These are phyloP conservation scores for Sophora flavescens DNA, from an alignment of 306 rosid genomes.

Conservation along the genomic window DNA sequence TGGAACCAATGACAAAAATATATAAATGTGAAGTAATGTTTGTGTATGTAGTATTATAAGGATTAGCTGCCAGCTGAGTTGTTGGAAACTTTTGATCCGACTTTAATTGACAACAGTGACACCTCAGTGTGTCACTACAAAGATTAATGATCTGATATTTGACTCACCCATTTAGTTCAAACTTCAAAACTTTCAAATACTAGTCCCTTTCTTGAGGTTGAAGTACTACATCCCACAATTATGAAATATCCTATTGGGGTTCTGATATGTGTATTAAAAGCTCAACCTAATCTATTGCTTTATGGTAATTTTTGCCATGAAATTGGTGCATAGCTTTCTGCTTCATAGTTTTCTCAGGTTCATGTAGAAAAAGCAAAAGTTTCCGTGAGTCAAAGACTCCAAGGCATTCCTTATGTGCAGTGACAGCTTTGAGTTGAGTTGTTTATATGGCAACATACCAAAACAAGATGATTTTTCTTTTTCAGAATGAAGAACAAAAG, in stretches of 20 bases:
- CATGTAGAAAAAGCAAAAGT: conserved; percentile 55
- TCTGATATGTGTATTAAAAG: conserved; percentile 45
- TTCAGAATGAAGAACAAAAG: conserved; percentile 9
- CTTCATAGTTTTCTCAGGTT: conserved; percentile 47
- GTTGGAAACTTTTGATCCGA: conserved; percentile 53
- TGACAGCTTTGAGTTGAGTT: conserved; percentile 46
- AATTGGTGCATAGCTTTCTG: conserved; percentile 50
- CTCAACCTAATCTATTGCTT: conserved; percentile 37
- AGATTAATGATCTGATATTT: conserved; percentile 52
- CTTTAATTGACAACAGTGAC: conserved; percentile 59
- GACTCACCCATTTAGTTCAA: conserved; percentile 47
- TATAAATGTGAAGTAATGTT: too few relatives aligned
- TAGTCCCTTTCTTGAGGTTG: conserved; percentile 54
- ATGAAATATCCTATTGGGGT: conserved; percentile 46
- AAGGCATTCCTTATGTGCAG: conserved; percentile 34
- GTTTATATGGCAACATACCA: conserved; percentile 14
- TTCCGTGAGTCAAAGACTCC: conserved; percentile 52
- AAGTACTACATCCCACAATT: conserved; percentile 51
- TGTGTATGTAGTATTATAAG: background rate
- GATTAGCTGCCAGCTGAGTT: conserved; percentile 28
- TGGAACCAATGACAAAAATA: background rate
- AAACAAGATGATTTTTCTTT: conserved; percentile 31
- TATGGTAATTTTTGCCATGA: conserved; percentile 45
- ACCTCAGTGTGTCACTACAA: conserved; percentile 54
- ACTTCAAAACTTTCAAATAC: conserved; percentile 45